Evolutionary conservation across 169 alveolate species (phyloP).

Genomic region (Plasmodium fragile): DNA sequence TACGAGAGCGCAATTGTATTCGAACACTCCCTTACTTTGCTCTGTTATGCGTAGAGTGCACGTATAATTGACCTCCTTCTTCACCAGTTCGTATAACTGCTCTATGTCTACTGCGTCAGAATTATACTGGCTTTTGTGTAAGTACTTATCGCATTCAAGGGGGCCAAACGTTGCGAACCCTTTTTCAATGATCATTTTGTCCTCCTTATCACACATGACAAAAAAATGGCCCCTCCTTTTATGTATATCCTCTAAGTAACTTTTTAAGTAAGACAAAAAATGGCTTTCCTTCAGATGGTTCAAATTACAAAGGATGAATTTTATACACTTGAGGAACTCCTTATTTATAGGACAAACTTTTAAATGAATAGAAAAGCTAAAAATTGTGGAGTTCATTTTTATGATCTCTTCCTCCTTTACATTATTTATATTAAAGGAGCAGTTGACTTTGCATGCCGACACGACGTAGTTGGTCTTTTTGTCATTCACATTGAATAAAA

Average conservation of each 20-base stretch:
- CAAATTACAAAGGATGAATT: slow-evolving; percentile 33
- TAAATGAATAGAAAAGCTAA: slow-evolving; percentile 3
- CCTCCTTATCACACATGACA: slow-evolving; percentile 16
- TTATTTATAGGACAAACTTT: slow-evolving; percentile 42
- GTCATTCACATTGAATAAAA: slow-evolving; percentile 32
- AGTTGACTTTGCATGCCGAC: slow-evolving; percentile 53
- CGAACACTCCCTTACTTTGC: slow-evolving; percentile 30
- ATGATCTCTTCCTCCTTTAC: slow-evolving; percentile 55
- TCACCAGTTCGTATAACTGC: slow-evolving; percentile 12
- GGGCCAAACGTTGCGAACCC: neutral
- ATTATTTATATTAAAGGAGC: slow-evolving; percentile 44
- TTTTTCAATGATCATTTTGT: neutral
- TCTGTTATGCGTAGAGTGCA: slow-evolving; percentile 21
- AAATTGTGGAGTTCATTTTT: slow-evolving; percentile 13
- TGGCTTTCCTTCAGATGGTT: slow-evolving; percentile 1
- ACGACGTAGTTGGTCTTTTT: slow-evolving; percentile 26
- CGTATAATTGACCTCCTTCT: neutral
- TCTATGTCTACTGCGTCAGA: neutral
- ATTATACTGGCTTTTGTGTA: neutral
- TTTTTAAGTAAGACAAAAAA: slow-evolving; percentile 20
- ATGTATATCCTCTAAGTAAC: slow-evolving; percentile 20
- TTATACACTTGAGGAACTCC: slow-evolving; percentile 35
- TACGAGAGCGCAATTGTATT: slow-evolving; percentile 31
- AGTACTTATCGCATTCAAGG: neutral
- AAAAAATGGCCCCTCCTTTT: neutral